A percentile compares a stretch with the other conserved stretches of the same genome.
These are phyloP conservation scores for Graphiopsis chlorocephala DNA, from an alignment of 2,329 filamentous ascomycete genomes.

Conservation along the genomic window DNA sequence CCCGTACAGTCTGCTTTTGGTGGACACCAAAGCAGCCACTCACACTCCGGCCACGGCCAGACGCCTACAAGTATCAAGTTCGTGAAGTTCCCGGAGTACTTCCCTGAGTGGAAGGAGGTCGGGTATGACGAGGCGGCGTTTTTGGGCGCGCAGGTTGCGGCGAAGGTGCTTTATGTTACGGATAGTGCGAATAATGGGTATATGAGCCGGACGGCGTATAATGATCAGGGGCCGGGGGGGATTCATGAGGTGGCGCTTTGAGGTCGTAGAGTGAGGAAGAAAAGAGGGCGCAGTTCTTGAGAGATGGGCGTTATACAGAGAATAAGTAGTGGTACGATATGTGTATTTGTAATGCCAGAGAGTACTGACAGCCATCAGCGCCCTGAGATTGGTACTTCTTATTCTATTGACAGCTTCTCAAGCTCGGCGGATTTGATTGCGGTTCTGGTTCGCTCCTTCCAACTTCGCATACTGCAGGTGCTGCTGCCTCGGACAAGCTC, in stretches of 20 bases:
- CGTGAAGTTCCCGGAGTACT: slow-evolving; percentile 75
- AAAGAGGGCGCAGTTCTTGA: not conserved
- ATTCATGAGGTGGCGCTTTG: slow-evolving; percentile 54
- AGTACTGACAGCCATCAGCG: not conserved
- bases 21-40: slow-evolving; percentile 29
- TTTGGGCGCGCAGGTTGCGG: slow-evolving; percentile 81
- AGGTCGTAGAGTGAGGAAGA: not conserved
- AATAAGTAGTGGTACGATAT: not conserved
- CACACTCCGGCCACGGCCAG: slow-evolving; percentile 63
- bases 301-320: not conserved
- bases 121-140: slow-evolving; percentile 80
- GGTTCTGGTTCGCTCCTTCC: not conserved
- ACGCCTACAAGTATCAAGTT: slow-evolving; percentile 83
- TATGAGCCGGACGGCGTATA: slow-evolving; percentile 66
- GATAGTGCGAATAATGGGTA: slow-evolving; percentile 66
- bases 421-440: not conserved
- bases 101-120: slow-evolving; percentile 80
- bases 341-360: not conserved
- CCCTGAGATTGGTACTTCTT: not conserved
- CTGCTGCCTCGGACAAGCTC: not conserved
- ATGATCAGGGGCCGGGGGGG: slow-evolving; percentile 62
- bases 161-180: slow-evolving; percentile 68
- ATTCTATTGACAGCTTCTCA: not conserved
- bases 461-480: not conserved
- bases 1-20: slow-evolving; percentile 27